Percentiles rank a stretch among this genome's conserved stretches.
phyloP scores from a whole-genome alignment of 2,329 filamentous ascomycete species.

The Scedosporium boydii region DNA sequence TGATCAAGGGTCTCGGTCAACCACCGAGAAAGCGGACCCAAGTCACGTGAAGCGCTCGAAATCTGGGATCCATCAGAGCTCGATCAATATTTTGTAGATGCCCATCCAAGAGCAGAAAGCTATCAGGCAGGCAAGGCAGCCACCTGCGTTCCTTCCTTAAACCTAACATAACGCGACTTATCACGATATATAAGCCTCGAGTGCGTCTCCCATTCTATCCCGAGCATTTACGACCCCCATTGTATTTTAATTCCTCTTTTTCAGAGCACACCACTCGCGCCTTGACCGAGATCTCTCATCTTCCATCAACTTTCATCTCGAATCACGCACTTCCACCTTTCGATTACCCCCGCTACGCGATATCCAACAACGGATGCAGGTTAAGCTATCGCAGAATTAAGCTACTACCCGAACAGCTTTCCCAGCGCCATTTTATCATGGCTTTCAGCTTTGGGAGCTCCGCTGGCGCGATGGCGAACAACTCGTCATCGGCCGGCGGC shows the following conservation, averaged over 20 bases:
- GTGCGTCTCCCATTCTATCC: background rate
- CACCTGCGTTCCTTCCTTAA: background rate
- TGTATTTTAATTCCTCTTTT: background rate
- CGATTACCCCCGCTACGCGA: background rate
- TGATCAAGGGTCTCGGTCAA: background rate
- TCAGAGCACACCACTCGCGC: background rate
- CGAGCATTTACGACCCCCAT: background rate
- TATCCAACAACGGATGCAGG: background rate
- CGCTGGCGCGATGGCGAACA: constrained; percentile 31
- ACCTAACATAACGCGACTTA: background rate
- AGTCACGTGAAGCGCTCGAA: background rate
- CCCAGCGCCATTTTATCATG: constrained; percentile 30
- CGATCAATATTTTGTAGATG: constrained; percentile 1
- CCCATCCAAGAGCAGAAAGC: background rate
- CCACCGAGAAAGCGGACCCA: background rate
- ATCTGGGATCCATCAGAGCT: background rate
- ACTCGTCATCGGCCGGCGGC: constrained; percentile 27
- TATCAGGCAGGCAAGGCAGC: background rate
- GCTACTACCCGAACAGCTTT: background rate
- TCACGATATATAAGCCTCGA: background rate
- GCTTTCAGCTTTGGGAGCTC: constrained; percentile 53
- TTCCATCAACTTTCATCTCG: background rate
- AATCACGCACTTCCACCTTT: background rate
- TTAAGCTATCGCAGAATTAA: background rate
- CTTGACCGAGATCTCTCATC: background rate